phyloP scores from a whole-genome alignment of 2,329 filamentous ascomycete species.

The Exophiala xenobiotica region DNA sequence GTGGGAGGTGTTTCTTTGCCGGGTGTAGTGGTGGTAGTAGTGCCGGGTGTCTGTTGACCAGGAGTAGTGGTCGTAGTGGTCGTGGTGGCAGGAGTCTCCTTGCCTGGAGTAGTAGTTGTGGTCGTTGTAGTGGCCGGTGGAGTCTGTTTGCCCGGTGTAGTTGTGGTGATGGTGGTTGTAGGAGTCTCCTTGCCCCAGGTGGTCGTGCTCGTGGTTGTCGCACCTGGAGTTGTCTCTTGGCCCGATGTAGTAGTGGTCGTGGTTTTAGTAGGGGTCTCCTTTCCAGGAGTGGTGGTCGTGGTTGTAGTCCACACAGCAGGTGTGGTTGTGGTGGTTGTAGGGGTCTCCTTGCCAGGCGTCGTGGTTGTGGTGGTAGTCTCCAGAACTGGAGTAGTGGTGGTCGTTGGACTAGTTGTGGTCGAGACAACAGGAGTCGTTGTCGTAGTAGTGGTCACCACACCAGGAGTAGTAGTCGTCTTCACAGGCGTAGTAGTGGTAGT shows the following conservation, averaged over 20 bases:
- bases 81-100: not conserved
- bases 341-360: slow-evolving; percentile 1
- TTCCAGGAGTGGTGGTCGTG: slow-evolving; percentile 3
- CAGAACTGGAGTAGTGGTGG: slow-evolving; percentile 6
- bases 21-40: slow-evolving; percentile 8
- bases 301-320: slow-evolving; percentile 1
- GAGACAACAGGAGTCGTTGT: slow-evolving; percentile 4
- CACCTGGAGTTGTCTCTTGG: slow-evolving; percentile 4
- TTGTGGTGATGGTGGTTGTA: slow-evolving; percentile 16
- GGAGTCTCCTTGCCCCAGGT: not conserved
- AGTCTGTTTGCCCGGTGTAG: slow-evolving; percentile 3
- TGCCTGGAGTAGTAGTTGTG: slow-evolving; percentile 1
- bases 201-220: slow-evolving; percentile 13
- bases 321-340: slow-evolving; percentile 1
- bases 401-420: slow-evolving; percentile 7
- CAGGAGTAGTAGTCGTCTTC: slow-evolving; percentile 3
- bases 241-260: slow-evolving; percentile 13
- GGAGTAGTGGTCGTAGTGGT: slow-evolving; percentile 4
- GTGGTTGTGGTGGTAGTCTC: slow-evolving; percentile 17
- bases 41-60: not conserved
- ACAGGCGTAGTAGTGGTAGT: slow-evolving; percentile 33
- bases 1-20: slow-evolving; percentile 1
- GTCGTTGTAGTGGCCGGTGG: slow-evolving; percentile 5
- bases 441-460: not conserved
- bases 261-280: slow-evolving; percentile 3